These are phyloP conservation scores for Phlyctochytrium bullatum DNA, from an alignment of 192 early-diverging fungal genomes.

Conservation along the genomic window DNA sequence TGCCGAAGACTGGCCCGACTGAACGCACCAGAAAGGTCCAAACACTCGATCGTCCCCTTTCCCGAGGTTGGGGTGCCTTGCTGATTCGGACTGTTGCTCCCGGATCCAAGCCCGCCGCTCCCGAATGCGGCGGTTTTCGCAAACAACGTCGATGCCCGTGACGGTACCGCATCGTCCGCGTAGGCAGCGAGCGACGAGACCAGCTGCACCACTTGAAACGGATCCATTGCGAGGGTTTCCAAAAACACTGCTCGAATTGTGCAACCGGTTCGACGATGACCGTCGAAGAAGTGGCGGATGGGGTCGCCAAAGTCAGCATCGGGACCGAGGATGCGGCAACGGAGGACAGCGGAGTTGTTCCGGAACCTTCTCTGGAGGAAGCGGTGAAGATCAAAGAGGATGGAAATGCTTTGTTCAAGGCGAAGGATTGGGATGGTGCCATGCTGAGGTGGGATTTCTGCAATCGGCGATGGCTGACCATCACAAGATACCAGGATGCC, in stretches of 20 bases:
- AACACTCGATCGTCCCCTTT: neutral
- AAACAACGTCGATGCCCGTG: neutral
- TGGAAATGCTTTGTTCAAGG: neutral
- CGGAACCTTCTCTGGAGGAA: neutral
- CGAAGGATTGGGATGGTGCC: neutral
- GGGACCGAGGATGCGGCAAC: no score
- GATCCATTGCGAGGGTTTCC: neutral
- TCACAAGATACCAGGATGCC: neutral
- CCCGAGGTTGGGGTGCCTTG: neutral
- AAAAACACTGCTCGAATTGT: no score
- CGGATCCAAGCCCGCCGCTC: neutral
- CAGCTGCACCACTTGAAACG: neutral
- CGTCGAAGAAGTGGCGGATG: neutral
- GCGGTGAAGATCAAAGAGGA: neutral
- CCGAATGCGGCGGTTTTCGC: neutral
- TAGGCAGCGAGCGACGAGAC: neutral
- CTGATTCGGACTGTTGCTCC: neutral
- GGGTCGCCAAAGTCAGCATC: no score
- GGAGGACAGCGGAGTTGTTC: no score
- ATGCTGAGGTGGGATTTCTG: neutral
- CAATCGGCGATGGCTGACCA: neutral
- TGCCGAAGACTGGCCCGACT: no score
- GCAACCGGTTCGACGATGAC: neutral
- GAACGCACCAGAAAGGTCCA: constrained; percentile 2
- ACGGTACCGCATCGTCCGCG: neutral